Percentiles rank a stretch among this genome's conserved stretches.
phyloP scores from a whole-genome alignment of 805 yeast species.

The Maudiozyma pseudohumilis region DNA sequence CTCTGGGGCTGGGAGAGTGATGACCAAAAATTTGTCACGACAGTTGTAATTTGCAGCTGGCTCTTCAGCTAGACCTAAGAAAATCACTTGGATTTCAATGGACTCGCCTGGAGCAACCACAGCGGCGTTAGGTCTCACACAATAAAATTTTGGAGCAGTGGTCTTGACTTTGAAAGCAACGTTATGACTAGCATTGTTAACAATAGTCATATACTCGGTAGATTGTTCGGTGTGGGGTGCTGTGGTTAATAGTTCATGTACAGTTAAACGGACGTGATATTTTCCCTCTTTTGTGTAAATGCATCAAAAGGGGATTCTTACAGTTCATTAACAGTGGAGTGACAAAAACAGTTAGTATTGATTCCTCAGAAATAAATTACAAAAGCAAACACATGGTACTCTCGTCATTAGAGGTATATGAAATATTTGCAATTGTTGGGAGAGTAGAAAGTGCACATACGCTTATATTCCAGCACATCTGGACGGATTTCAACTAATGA shows the following conservation, averaged over 20 bases:
- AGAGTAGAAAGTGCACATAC: no score
- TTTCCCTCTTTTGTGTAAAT: neutral
- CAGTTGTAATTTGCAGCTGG: constrained; percentile 67
- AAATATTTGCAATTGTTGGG: no score
- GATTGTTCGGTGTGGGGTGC: constrained; percentile 71
- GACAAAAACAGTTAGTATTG: no score
- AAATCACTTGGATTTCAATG: constrained; percentile 67
- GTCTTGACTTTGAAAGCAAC: constrained; percentile 94
- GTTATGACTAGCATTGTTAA: constrained; percentile 49
- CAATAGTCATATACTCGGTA: constrained; percentile 43
- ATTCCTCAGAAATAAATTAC: no score
- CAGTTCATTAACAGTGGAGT: neutral
- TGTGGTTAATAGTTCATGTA: constrained; percentile 16
- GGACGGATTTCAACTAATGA: constrained; percentile 61
- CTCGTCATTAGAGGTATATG: no score
- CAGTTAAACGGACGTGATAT: neutral
- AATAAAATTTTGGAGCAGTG: constrained; percentile 91
- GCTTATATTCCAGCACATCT: constrained; percentile 59
- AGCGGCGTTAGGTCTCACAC: constrained; percentile 94
- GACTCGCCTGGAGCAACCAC: constrained; percentile 64
- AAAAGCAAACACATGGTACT: no score
- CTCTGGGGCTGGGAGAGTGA: constrained; percentile 67
- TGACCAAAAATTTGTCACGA: constrained; percentile 86
- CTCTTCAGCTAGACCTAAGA: constrained; percentile 72
- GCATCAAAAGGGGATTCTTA: no score